These are phyloP conservation scores for Begonia masoniana DNA, from an alignment of 306 rosid genomes.

Conservation along the genomic window DNA sequence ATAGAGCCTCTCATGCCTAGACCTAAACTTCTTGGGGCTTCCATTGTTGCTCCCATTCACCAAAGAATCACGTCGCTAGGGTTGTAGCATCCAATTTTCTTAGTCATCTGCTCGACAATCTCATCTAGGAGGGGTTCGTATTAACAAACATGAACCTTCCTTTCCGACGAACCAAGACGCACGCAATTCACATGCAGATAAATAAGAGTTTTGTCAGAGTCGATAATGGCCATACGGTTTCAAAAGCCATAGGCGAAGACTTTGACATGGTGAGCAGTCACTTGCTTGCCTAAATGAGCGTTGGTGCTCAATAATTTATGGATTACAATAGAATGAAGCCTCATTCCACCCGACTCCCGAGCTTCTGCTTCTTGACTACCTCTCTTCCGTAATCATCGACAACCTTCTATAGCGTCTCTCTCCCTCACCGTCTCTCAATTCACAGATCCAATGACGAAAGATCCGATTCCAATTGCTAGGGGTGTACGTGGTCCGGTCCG, in stretches of 20 bases:
- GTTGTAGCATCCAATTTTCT: conserved; percentile 38
- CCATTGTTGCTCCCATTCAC: too few relatives aligned
- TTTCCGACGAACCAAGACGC: conserved; percentile 47
- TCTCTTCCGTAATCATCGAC: too few relatives aligned
- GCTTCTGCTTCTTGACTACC: too few relatives aligned
- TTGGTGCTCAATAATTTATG: conserved; percentile 74
- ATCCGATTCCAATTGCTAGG: too few relatives aligned
- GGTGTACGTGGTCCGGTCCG: too few relatives aligned
- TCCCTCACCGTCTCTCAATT: too few relatives aligned
- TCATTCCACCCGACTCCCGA: conserved; percentile 16
- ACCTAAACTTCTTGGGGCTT: too few relatives aligned
- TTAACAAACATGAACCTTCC: conserved; percentile 83
- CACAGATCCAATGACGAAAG: too few relatives aligned
- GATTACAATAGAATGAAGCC: conserved; percentile 55
- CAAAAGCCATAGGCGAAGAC: conserved; percentile 56
- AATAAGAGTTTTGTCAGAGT: conserved; percentile 62
- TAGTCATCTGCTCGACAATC: conserved; percentile 56
- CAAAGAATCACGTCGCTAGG: conserved; percentile 39
- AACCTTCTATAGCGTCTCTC: too few relatives aligned
- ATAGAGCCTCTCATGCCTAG: too few relatives aligned
- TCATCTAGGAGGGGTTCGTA: conserved; percentile 69
- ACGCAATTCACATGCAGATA: conserved; percentile 67
- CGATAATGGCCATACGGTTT: conserved; percentile 55
- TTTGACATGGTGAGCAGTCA: conserved; percentile 53
- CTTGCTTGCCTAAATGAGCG: conserved; percentile 57